phyloP scores from a whole-genome alignment of 2,329 filamentous ascomycete genomes.

The Ascochyta koolunga region DNA sequence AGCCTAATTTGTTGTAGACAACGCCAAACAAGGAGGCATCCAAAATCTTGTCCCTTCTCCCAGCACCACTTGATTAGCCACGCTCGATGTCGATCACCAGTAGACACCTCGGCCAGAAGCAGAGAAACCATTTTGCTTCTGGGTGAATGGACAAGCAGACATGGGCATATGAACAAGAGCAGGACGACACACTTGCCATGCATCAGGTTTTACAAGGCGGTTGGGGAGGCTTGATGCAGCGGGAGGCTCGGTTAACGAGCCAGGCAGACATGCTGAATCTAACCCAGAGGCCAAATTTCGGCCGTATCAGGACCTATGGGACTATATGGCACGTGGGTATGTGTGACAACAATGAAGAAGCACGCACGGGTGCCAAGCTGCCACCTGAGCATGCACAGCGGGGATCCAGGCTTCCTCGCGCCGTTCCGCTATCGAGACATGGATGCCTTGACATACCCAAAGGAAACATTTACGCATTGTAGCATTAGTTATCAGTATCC shows the following conservation, averaged over 20 bases:
- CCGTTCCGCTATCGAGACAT: not conserved
- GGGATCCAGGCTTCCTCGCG: not conserved
- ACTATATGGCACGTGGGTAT: not conserved
- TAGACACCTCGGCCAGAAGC: not conserved
- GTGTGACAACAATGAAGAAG: not conserved
- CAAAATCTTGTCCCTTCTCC: not conserved
- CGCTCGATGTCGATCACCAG: not conserved
- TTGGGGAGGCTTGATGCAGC: not conserved
- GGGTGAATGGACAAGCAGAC: not conserved
- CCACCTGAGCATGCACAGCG: not conserved
- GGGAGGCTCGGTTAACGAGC: not conserved
- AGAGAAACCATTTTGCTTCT: not conserved
- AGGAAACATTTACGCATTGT: not conserved
- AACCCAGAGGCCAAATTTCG: not conserved
- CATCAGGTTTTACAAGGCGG: not conserved
- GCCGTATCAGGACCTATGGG: not conserved
- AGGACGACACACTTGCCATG: not conserved
- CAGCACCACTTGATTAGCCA: not conserved
- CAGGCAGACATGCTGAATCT: not conserved
- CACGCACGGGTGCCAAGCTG: not conserved
- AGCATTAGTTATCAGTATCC: not conserved
- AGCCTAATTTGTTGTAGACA: not conserved
- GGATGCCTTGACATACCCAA: not conserved
- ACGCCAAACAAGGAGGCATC: not conserved
- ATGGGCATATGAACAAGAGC: not conserved